Conservation (phyloP, 805 yeast genomes). For the Suhomyces vadensis region DNA sequence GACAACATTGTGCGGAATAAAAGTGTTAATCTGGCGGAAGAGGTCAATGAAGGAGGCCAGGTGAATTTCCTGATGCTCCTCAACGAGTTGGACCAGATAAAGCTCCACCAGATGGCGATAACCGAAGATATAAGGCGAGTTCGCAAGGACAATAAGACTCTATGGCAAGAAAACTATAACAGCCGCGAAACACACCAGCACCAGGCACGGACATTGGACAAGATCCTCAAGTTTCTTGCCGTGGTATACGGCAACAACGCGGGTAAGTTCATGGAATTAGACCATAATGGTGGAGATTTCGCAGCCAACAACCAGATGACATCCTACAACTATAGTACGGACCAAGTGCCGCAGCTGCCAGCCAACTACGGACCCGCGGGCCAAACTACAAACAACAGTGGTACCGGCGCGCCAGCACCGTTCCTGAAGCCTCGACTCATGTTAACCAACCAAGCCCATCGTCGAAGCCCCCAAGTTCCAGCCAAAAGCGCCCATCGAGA, state of each 20-base stretch:
- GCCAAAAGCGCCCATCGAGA: conserved; percentile 1
- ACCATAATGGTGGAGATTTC: conserved; percentile 17
- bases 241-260: conserved; percentile 69
- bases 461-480: conserved; percentile 16
- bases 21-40: conserved; percentile 27
- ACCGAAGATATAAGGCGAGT: conserved; percentile 83
- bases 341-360: not conserved
- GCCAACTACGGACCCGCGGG: conserved; percentile 4
- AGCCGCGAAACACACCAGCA: conserved; percentile 83
- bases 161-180: conserved; percentile 87
- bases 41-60: conserved; percentile 20
- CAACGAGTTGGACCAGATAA: conserved; percentile 72
- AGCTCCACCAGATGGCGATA: conserved; percentile 75
- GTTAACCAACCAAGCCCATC: conserved; percentile 42
- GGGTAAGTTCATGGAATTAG: conserved; percentile 47
- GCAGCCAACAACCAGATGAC: conserved; percentile 21
- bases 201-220: conserved; percentile 86
- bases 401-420: conserved; percentile 15
- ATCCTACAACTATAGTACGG: conserved; percentile 15
- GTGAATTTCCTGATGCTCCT: conserved; percentile 56
- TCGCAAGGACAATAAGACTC: conserved; percentile 79
- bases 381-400: not conserved
- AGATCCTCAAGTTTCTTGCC: conserved; percentile 83
- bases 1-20: conserved; percentile 83
- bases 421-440: conserved; percentile 37